These are phyloP conservation scores for Panaeolus cyanescens DNA, from an alignment of 768 basidiomycete species.

Conservation along the genomic window DNA sequence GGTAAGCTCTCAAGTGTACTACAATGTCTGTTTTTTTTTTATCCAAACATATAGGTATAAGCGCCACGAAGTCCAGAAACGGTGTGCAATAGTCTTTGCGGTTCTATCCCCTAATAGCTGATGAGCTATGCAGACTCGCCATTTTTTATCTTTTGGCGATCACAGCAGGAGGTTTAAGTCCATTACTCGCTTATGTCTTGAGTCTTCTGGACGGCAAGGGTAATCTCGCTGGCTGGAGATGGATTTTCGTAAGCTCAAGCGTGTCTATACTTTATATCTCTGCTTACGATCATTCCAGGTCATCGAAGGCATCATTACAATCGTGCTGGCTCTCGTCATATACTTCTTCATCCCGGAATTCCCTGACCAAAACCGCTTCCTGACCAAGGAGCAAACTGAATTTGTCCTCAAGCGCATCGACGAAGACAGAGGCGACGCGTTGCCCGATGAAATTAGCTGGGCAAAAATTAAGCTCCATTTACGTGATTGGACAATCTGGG, in stretches of 20 bases:
- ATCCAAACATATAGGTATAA: conserved; percentile 4
- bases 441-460: conserved; percentile 42
- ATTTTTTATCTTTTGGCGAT: background rate
- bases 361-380: conserved; percentile 48
- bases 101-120: background rate
- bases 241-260: conserved; percentile 44
- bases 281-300: conserved; percentile 28
- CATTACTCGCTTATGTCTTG: background rate
- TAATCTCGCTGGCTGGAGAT: conserved; percentile 22
- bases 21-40: background rate
- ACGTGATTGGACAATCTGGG: conserved; percentile 49
- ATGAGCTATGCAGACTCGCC: background rate
- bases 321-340: conserved; percentile 39
- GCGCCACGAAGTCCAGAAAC: conserved; percentile 7
- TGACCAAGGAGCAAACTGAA: conserved; percentile 42
- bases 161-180: background rate
- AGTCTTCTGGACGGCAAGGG: background rate
- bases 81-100: background rate
- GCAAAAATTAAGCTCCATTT: conserved; percentile 40
- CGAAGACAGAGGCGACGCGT: conserved; percentile 50
- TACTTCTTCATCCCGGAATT: conserved; percentile 48
- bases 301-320: conserved; percentile 45
- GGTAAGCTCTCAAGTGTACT: conserved; percentile 30
- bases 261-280: background rate
- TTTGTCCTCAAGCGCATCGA: conserved; percentile 48